Conservation (phyloP, 352 stramenopile species). For the Phytophthora chlamydospora region DNA sequence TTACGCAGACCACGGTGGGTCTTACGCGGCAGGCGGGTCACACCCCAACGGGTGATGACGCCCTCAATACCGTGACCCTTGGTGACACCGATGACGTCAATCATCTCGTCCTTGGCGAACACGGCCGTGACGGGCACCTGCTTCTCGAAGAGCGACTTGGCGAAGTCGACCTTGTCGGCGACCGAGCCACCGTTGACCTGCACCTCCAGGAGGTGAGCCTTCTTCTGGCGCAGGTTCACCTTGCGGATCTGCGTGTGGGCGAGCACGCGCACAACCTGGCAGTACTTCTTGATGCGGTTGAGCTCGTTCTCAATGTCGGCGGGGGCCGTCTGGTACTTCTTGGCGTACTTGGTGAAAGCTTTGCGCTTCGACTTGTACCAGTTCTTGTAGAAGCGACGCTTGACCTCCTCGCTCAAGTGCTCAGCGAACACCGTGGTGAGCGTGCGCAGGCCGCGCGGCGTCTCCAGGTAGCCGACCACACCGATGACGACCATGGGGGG, state of each 20-base stretch:
- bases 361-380: conserved; percentile 99
- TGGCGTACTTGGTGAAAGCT: conserved; percentile 99
- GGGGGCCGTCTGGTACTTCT: conserved; percentile 97
- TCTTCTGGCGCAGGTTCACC: conserved; percentile 99
- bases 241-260: conserved; percentile 99
- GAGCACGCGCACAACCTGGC: conserved; percentile 99
- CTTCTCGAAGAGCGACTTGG: conserved; percentile 99
- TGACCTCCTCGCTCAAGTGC: conserved; percentile 99
- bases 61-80: conserved; percentile 99
- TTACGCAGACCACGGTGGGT: conserved; percentile 99
- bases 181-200: conserved; percentile 99
- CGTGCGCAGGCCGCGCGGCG: conserved; percentile 97
- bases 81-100: conserved; percentile 99
- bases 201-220: conserved; percentile 99
- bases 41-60: conserved; percentile 99
- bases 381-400: conserved; percentile 99
- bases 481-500: conserved; percentile 99
- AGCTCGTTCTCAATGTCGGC: conserved; percentile 97
- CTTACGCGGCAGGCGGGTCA: conserved; percentile 99
- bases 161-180: conserved; percentile 99
- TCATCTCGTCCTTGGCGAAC: conserved; percentile 97
- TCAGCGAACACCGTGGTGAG: conserved; percentile 99
- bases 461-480: conserved; percentile 99
- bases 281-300: conserved; percentile 99
- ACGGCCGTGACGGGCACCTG: conserved; percentile 97